Percentiles rank a stretch among this genome's conserved stretches.
Conservation (phyloP, 202 grass and related monocot genomes). For the Sporobolus alterniflorus region DNA sequence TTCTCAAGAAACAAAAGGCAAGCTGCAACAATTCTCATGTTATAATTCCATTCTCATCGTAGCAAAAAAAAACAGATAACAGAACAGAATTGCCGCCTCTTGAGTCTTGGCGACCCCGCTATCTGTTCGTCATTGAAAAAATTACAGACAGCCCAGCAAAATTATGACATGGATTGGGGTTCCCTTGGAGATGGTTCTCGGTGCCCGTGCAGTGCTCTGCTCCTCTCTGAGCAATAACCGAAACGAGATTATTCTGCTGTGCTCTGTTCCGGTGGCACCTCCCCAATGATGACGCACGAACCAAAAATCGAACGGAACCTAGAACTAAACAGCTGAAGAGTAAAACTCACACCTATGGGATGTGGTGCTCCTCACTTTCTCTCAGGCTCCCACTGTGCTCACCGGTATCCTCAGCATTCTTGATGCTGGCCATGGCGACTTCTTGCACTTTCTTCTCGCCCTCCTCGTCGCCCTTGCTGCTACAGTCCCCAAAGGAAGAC, state of each 20-base stretch:
- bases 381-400: constrained; percentile 55
- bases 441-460: constrained; percentile 46
- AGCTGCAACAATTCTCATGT: constrained; percentile 29
- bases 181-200: constrained; percentile 12
- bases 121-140: constrained; percentile 33
- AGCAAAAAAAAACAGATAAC: constrained; percentile 16
- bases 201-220: constrained; percentile 5
- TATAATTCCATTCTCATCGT: not conserved
- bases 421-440: constrained; percentile 40
- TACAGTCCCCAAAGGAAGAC: constrained; percentile 70
- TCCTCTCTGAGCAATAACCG: constrained; percentile 23
- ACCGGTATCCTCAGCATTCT: constrained; percentile 33
- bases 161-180: constrained; percentile 3
- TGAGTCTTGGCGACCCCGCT: not conserved
- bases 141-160: constrained; percentile 39
- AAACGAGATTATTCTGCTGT: constrained; percentile 44
- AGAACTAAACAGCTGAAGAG: constrained; percentile 16
- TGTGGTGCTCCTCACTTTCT: constrained; percentile 41
- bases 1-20: constrained; percentile 41
- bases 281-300: constrained; percentile 1
- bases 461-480: constrained; percentile 35
- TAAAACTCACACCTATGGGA: constrained; percentile 42
- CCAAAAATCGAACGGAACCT: constrained; percentile 26
- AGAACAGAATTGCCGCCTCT: constrained; percentile 12
- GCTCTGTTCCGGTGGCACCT: constrained; percentile 4